Base-by-base conservation (phyloP, 768 basidiomycete species). In the Xerocomus brunneocitrinus region DNA sequence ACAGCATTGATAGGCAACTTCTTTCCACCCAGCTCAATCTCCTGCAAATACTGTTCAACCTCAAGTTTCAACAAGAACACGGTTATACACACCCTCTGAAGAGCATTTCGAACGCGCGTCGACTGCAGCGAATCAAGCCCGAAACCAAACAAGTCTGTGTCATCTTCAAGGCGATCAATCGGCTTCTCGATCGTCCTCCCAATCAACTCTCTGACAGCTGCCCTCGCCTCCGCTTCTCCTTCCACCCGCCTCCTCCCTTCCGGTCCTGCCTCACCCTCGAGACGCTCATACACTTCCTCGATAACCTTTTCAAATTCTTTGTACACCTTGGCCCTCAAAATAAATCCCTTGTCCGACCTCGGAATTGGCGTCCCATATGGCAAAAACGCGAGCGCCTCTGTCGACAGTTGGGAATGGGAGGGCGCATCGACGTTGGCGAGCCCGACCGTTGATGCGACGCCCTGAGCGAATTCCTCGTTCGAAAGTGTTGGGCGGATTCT, bases 51-150 rank as follows among this genome's bases (percentile, higher is more conserved):
- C 10, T 25, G 13, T 19, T 51, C 14, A 49, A 19, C 34, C 51
- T n/a, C 39, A 76, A 60, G 72, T 68, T 24, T 68, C 12, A 63
- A 35, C 52, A 58, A 5, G 73, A 55, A 13, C 10, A 27, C 5
- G 13, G 12, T 5, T 5, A 34, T 5, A 48, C 53, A 31, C 34
- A 73, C 73, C 60, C 77, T 76, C 57, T 75, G 76, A 36, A 73
- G 62, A 4, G 68, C 64, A 60, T 81, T 83, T 22, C 79, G 63
- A 27, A 83, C 74, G n/a, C 78, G 67, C 5, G 76, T 76, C 13
- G 77, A 77, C 53, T 80, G 76, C 22, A 83, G 58, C 10, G 80
- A 81, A 60, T 83, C 79, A 34, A 83, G 69, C 27, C 82, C 82
- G 40, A 75, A 79, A 0, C 73, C 62, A 36, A 76, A 76, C 24